phyloP scores from a whole-genome alignment of 257 asterid species.

The Ilex asprella region DNA sequence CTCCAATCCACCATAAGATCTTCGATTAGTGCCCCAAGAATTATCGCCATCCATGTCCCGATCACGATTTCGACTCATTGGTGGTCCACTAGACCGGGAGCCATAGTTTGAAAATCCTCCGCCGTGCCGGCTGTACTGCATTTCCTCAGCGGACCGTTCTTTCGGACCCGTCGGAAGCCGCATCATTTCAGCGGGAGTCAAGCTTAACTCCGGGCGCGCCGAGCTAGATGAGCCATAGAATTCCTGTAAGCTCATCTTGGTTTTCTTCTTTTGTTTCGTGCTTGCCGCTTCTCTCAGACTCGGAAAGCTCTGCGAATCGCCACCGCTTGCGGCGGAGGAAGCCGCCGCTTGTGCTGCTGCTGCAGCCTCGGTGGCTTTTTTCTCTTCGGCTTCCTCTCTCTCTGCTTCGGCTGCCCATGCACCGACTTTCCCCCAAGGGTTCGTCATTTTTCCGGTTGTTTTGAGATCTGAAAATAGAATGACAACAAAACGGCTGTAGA shows the following conservation, averaged over 20 bases:
- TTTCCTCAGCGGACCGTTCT: background rate
- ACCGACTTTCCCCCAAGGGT: background rate
- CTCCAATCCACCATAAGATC: background rate
- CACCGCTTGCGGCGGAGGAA: background rate
- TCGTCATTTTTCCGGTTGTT: background rate
- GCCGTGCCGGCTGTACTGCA: background rate
- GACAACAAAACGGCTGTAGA: too few species aligned
- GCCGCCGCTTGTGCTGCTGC: background rate
- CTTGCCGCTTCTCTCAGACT: background rate
- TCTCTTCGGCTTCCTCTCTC: too few species aligned
- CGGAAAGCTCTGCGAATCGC: background rate
- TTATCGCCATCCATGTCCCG: background rate
- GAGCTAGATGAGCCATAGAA: background rate
- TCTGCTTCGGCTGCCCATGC: background rate
- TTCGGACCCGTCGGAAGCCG: background rate
- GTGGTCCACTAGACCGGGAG: background rate
- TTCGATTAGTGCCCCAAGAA: background rate
- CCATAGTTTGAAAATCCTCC: background rate
- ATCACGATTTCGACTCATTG: background rate
- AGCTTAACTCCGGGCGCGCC: background rate
- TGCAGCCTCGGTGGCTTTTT: too few species aligned
- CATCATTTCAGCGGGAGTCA: background rate
- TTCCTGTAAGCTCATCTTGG: background rate
- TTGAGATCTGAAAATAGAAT: too few species aligned
- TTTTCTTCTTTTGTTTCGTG: background rate